Base-by-base conservation (phyloP, 495 filamentous ascomycete genomes). In the Penicillium ucsense region DNA sequence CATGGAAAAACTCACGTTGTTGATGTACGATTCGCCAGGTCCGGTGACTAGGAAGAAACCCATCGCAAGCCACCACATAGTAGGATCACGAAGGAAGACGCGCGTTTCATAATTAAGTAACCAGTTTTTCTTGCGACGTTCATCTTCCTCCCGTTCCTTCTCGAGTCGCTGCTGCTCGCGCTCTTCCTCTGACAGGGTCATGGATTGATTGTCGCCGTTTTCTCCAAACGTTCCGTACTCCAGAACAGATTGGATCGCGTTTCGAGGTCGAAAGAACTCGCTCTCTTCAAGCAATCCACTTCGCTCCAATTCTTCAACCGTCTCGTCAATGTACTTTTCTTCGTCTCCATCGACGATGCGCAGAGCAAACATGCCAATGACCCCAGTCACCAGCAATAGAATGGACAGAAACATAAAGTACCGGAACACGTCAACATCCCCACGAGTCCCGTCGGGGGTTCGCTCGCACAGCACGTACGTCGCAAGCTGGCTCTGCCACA, bases 21-120 rank as follows among this genome's bases (percentile, higher is more conserved):
- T 98, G 57, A 96, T 89, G 65, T 95, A 98, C 6, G 89, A 84
- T 71, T 98, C 92, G 12, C 91, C 90, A 0, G 92, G 90, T 3
- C 92, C 92, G 43, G 86, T 88, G 50, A 94, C 86, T 52, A 96
- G 75, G 76, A 96, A 94, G 69, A 98, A 94, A 27, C 91, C 92
- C 3, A 82, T 63, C 0, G 89, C 87, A 48, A 98, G 80, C 68
- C 77, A 86, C 92, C 92, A 97, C 91, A 97, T 95, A 8, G 88
- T 94, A 47, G 77, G 81, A 52, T 98, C 92, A 35, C 74, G 71
- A 31, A 98, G 75, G 63, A 95, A 98, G 5, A 78, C 68, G 3
- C 80, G 73, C 2, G 91, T 96, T 53, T 92, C 91, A 33, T 84
- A 82, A 52, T 96, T 95, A 41, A 96, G 74, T 20, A 95, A 72